Base-by-base conservation (phyloP, 1,284 basidiomycete genomes). In the Schizopora paradoxa region DNA sequence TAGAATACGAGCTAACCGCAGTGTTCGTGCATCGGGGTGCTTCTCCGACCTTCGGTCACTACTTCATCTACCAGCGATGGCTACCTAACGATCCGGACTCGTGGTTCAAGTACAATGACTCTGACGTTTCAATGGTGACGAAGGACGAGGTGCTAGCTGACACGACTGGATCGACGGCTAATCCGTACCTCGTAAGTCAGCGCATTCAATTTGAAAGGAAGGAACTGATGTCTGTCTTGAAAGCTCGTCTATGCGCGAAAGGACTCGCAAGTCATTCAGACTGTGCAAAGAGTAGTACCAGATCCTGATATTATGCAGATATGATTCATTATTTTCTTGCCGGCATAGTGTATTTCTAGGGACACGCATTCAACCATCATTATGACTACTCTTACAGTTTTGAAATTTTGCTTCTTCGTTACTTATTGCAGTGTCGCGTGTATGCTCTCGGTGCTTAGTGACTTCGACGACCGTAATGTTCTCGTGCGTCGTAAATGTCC, bases 61-160 rank as follows among this genome's bases (percentile, higher is more conserved):
- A 92, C 62, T 92, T 88, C 68, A 88, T 93, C 65, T 91, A 91
- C 60, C 87, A 89, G 48, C 76, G 91, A 34, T 75, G 91, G 59
- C 68, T 91, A 18, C 89, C 89, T 0, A 72, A 77, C 23, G 66
- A 79, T 13, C 79, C 82, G 5, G 82, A 93, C 49, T 74, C 79
- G 39, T 96, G 91, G 90, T 91, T 93, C 75, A 96, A 95, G 66
- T 96, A 93, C 68, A 94, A 94, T 61, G 92, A 95, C 61, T 88
- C 89, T 33, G 79, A 77, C 47, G 89, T 96, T 6, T 75, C 77
- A 3, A 70, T 77, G 19, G 84, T 86, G 1, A 61, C 69, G n/a
- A 87, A 87, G 62, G 76, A 77, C 4, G 86, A 90, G 56, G 84
- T 90, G 4, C 66, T 90, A 36, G 80, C 77, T 14, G 83, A 90